Evolutionary conservation across 176 grass and related monocot species (phyloP).

Genomic region (Aegilops speltoides): DNA sequence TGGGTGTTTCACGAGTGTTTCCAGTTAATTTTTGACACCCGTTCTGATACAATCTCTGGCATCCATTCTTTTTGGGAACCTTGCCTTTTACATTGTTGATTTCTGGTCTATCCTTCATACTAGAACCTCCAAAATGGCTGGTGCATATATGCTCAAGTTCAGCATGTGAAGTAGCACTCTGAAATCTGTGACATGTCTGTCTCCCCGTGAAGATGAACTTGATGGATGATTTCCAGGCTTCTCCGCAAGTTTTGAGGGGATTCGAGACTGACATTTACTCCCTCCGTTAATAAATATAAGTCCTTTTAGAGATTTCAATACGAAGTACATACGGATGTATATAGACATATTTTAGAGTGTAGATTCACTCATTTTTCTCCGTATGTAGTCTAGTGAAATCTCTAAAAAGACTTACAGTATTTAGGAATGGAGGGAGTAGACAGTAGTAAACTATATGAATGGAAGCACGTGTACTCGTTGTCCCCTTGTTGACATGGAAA

Average conservation of each 20-base stretch:
- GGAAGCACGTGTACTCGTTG: neutral
- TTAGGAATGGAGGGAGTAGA: too few species aligned
- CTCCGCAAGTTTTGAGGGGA: slow-evolving; percentile 88
- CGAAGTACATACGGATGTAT: too few species aligned
- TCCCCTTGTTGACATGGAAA: neutral
- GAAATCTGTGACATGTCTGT: neutral
- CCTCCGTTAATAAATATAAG: too few species aligned
- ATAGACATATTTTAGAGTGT: too few species aligned
- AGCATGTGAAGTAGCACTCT: neutral
- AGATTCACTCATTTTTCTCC: too few species aligned
- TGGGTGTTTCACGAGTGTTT: too few species aligned
- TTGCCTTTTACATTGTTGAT: slow-evolving; percentile 73
- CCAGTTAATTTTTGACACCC: too few species aligned
- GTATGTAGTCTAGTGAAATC: too few species aligned
- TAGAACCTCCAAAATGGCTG: slow-evolving; percentile 95
- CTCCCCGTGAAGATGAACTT: slow-evolving; percentile 84
- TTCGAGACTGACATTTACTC: slow-evolving; percentile 69
- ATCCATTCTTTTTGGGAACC: slow-evolving; percentile 54
- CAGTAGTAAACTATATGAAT: slow-evolving; percentile 26
- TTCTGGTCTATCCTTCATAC: slow-evolving; percentile 85
- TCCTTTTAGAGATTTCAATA: too few species aligned
- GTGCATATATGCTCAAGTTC: slow-evolving; percentile 41
- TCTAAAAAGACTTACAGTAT: too few species aligned
- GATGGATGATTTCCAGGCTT: slow-evolving; percentile 76
- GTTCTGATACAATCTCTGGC: neutral